These are phyloP conservation scores for Sugiyamaella japonica DNA, from an alignment of 1,139 yeast species.

Conservation along the genomic window DNA sequence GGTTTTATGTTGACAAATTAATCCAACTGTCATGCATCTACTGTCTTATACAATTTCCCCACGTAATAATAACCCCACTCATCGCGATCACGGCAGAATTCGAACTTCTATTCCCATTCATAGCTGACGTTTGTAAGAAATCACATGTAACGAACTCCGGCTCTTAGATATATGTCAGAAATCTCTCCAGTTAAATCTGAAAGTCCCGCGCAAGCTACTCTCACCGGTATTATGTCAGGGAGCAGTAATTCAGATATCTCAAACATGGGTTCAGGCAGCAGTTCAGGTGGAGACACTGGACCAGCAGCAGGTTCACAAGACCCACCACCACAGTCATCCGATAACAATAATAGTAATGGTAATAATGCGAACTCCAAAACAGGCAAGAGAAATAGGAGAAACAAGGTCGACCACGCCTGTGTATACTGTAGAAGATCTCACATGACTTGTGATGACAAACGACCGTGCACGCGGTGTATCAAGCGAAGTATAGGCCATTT, in stretches of 20 bases:
- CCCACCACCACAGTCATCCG: not conserved
- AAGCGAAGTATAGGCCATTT: conserved; percentile 87
- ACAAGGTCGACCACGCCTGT: conserved; percentile 59
- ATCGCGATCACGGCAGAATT: not conserved
- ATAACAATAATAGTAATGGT: not conserved
- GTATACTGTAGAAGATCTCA: conserved; percentile 91
- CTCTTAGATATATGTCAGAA: not conserved
- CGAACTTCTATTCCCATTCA: not conserved
- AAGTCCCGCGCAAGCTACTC: not conserved
- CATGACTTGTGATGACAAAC: conserved; percentile 77
- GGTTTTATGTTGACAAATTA: not conserved
- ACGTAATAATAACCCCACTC: not conserved
- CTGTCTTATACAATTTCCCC: not conserved
- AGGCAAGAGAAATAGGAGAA: conserved; percentile 4
- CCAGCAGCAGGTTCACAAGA: not conserved
- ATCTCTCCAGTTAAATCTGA: not conserved
- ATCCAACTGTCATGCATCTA: not conserved
- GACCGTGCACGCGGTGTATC: conserved; percentile 88
- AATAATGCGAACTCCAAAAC: not conserved
- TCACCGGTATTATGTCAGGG: not conserved
- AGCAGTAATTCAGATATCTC: not conserved
- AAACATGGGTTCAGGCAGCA: not conserved
- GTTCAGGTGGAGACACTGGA: conserved; percentile 6
- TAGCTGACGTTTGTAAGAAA: too few species aligned
- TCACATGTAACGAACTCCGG: not conserved